Base-by-base conservation (phyloP, 192 early-diverging fungal genomes). In the Kappamyces sp. region DNA sequence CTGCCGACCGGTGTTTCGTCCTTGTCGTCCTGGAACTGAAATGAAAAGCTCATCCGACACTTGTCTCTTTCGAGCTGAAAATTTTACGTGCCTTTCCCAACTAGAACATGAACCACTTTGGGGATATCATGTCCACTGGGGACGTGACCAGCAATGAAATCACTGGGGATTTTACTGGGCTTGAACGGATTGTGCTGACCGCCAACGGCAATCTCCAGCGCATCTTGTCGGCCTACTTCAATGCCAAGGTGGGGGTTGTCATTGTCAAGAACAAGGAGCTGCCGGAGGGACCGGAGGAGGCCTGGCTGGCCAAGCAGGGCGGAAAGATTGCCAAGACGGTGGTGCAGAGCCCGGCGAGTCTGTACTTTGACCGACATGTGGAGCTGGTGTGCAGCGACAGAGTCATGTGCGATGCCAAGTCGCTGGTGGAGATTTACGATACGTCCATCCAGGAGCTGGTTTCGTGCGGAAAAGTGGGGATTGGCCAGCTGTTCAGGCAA, bases 121-220 rank as follows among this genome's bases (percentile, higher is more conserved):
- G 78, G 3, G 78, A 80, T 47, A 77, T 80, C 49, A 70, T 80
- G 67, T 62, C 65, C 9, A n/a, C 70, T 31, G 75, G 78, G 48
- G 66, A 49, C 2, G 22, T n/a, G 6, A 70, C 63, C 3, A 66
- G 51, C 12, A 32, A 69, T 22, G 22, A 45, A 5, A 29, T 78
- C 2, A 65, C 70, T 1, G 45, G 37, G 6, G 61, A 36, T n/a
- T 80, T 73, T 49, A 51, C 73, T 0, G 67, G 72, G 12, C 46
- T 80, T 29, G 76, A 80, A 40, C 60, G 78, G 12, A 70, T 80
- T 31, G 15, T 78, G 34, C 52, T 80, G 45, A 80, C 75, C 12
- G 75, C 75, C 8, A 79, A 80, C 45, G 78, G 78, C 34, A 80
- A 80, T 57, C 62, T 80, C 2, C 78, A 80, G 45, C 60, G 78